Percentiles rank a stretch among this genome's conserved stretches.
Evolutionary conservation across 176 grass and related monocot genomes (phyloP).

Genomic region (Aegilops bicornis): DNA sequence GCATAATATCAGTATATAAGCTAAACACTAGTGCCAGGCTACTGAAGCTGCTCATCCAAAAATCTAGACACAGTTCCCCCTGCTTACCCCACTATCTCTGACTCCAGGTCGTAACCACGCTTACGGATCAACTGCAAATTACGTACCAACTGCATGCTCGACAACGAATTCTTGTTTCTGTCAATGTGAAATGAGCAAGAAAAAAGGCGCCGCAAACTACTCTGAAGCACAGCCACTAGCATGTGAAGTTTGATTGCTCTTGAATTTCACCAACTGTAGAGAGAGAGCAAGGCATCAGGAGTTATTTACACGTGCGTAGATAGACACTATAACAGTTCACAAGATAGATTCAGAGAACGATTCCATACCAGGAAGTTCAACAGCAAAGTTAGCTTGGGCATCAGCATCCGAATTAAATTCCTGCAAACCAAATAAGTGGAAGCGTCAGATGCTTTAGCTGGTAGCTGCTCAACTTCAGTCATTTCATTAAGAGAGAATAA

Average conservation of each 20-base stretch:
- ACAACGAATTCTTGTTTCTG: not conserved
- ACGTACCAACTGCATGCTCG: not conserved
- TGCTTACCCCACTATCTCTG: not conserved
- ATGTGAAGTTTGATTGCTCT: conserved; percentile 34
- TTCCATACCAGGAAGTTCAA: conserved; percentile 41
- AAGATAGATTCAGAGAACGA: not conserved
- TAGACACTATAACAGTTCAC: not conserved
- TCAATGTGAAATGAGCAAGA: not conserved
- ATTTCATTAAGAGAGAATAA: not conserved
- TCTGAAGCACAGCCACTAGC: conserved; percentile 4
- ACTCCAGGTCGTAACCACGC: not conserved
- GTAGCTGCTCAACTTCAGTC: not conserved
- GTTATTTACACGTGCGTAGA: not conserved
- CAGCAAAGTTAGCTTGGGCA: conserved; percentile 44
- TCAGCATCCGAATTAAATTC: conserved; percentile 40
- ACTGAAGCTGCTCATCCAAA: not conserved
- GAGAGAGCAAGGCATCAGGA: conserved; percentile 20
- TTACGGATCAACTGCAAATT: not conserved
- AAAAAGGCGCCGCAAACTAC: not conserved
- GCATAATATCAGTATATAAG: not conserved
- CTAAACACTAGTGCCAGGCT: not conserved
- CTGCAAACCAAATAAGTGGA: not conserved
- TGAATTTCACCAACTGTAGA: conserved; percentile 44
- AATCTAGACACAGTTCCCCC: not conserved
- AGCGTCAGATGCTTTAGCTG: not conserved